These are phyloP conservation scores for Phialophora tarda DNA, from an alignment of 2,329 filamentous ascomycete genomes.

Conservation along the genomic window DNA sequence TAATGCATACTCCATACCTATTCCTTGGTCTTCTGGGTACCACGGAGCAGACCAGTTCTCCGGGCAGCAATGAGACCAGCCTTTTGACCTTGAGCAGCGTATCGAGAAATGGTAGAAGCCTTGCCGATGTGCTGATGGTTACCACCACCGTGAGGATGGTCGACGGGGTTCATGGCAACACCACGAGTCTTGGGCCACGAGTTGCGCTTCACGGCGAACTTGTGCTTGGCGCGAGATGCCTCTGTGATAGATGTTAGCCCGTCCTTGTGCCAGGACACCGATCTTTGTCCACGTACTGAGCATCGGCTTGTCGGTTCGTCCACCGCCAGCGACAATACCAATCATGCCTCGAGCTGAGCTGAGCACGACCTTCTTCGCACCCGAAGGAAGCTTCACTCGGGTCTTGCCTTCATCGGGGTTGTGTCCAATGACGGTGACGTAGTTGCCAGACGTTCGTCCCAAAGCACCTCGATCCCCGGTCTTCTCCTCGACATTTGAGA, in stretches of 20 bases:
- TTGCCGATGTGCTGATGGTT: slow-evolving; percentile 99
- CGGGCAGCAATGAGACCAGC: slow-evolving; percentile 99
- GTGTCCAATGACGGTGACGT: slow-evolving; percentile 97
- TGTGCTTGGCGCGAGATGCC: slow-evolving; percentile 99
- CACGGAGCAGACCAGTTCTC: slow-evolving; percentile 99
- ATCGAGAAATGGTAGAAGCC: slow-evolving; percentile 98
- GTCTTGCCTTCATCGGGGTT: slow-evolving; percentile 99
- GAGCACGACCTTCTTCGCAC: slow-evolving; percentile 98
- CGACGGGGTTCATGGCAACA: slow-evolving; percentile 99
- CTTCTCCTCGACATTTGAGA: slow-evolving; percentile 99
- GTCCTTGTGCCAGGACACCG: slow-evolving; percentile 3
- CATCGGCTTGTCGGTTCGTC: slow-evolving; percentile 99
- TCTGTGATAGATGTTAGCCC: slow-evolving; percentile 65
- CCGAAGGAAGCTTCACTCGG: slow-evolving; percentile 97
- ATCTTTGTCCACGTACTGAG: slow-evolving; percentile 66
- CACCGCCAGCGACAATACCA: slow-evolving; percentile 98
- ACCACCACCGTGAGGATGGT: slow-evolving; percentile 99
- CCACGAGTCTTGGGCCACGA: slow-evolving; percentile 99
- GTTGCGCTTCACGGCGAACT: slow-evolving; percentile 99
- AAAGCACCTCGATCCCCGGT: slow-evolving; percentile 94
- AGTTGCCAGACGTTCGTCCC: slow-evolving; percentile 98
- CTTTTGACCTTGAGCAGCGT: slow-evolving; percentile 98
- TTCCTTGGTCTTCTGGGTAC: slow-evolving; percentile 99
- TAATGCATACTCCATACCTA: slow-evolving; percentile 55
- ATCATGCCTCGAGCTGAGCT: slow-evolving; percentile 96